These are phyloP conservation scores for Sclerotinia spermophila DNA, from an alignment of 2,329 filamentous ascomycete genomes.

Conservation along the genomic window DNA sequence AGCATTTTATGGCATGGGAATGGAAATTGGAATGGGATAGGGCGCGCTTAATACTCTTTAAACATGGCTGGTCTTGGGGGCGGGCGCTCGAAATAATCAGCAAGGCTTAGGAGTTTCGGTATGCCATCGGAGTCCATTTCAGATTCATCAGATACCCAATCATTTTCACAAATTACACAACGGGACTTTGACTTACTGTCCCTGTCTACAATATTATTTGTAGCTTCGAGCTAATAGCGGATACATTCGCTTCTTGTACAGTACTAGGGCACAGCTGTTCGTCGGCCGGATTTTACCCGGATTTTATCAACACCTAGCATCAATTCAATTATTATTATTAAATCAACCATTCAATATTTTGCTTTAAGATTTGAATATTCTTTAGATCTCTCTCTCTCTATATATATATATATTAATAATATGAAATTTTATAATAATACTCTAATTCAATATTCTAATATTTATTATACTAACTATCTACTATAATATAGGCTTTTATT, in stretches of 20 bases:
- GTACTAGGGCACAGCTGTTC: too few relatives aligned
- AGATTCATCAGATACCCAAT: slow-evolving; percentile 11
- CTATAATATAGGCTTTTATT: too few relatives aligned
- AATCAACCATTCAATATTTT: too few relatives aligned
- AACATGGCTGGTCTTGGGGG: not conserved
- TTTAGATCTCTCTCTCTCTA: too few relatives aligned
- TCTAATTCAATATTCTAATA: too few relatives aligned
- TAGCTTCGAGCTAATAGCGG: not conserved
- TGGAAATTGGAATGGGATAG: not conserved
- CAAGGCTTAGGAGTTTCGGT: slow-evolving; percentile 2
- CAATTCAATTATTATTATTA: too few relatives aligned
- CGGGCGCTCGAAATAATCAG: not conserved
- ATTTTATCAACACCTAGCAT: too few relatives aligned
- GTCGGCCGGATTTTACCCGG: too few relatives aligned
- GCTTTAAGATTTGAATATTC: too few relatives aligned
- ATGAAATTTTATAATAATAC: too few relatives aligned
- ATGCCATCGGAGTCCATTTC: not conserved
- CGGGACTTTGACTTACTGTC: not conserved
- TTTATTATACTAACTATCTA: too few relatives aligned
- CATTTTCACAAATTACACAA: not conserved
- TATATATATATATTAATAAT: too few relatives aligned
- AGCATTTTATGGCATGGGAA: not conserved
- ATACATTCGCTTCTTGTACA: slow-evolving; percentile 2
- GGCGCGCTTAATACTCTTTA: not conserved
- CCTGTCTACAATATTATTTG: not conserved